Percentiles rank a stretch among this genome's conserved stretches.
phyloP scores from a whole-genome alignment of 768 basidiomycete genomes.

The Leccinum ochraceum region DNA sequence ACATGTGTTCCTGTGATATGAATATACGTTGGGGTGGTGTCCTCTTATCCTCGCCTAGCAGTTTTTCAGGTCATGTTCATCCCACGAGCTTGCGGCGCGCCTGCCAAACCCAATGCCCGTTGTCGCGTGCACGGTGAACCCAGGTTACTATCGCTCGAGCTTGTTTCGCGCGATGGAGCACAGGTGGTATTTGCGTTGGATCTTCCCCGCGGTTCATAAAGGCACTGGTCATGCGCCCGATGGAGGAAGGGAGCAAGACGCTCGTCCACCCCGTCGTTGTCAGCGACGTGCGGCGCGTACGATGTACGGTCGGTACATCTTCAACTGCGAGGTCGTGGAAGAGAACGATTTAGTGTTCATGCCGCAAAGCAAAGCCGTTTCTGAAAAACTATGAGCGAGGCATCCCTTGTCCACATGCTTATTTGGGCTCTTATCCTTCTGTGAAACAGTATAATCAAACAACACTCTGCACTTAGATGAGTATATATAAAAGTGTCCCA shows the following conservation, averaged over 20 bases:
- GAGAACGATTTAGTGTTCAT: too few species aligned
- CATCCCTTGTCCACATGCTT: too few species aligned
- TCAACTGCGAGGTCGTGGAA: too few species aligned
- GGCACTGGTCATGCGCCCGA: constrained; percentile 24
- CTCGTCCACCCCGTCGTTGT: constrained; percentile 28
- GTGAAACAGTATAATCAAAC: too few species aligned
- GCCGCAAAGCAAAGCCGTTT: too few species aligned
- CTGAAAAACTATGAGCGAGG: too few species aligned
- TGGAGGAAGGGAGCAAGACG: constrained; percentile 36
- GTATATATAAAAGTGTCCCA: too few species aligned
- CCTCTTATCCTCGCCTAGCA: neutral
- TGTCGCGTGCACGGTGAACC: constrained; percentile 29
- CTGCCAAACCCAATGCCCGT: constrained; percentile 24
- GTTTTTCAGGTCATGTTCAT: constrained; percentile 33
- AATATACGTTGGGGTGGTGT: neutral
- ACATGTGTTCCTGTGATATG: neutral
- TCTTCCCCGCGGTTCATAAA: constrained; percentile 6
- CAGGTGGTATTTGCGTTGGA: constrained; percentile 6
- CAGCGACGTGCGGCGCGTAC: too few species aligned
- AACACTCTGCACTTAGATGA: too few species aligned
- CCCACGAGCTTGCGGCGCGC: constrained; percentile 28
- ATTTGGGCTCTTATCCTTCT: too few species aligned
- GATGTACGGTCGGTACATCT: too few species aligned
- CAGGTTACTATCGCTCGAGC: constrained; percentile 33
- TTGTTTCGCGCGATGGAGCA: constrained; percentile 24